phyloP scores from a whole-genome alignment of 2,329 filamentous ascomycete species.

The Calycina marina region DNA sequence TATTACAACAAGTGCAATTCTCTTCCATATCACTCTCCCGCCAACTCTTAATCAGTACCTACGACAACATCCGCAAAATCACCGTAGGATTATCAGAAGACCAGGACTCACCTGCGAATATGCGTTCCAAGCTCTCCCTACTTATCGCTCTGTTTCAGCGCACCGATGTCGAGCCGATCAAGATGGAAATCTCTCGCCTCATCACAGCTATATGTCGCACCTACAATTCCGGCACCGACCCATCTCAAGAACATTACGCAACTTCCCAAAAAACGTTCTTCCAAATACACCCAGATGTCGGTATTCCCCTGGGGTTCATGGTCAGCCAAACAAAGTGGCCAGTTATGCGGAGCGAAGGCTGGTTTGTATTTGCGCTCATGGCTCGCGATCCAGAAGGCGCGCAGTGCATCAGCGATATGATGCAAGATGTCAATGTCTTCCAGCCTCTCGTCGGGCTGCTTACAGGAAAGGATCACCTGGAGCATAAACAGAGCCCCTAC shows the following conservation, averaged over 20 bases:
- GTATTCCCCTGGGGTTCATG: constrained; percentile 32
- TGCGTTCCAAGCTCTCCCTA: constrained; percentile 25
- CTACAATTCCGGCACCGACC: constrained; percentile 29
- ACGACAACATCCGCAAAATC: constrained; percentile 35
- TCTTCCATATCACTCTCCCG: constrained; percentile 42
- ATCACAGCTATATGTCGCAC: constrained; percentile 38
- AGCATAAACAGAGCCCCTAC: constrained; percentile 5
- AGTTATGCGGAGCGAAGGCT: constrained; percentile 41
- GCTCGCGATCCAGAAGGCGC: constrained; percentile 36
- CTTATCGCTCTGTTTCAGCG: constrained; percentile 28
- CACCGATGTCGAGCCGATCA: constrained; percentile 38
- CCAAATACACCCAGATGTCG: constrained; percentile 18
- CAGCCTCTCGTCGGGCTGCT: constrained; percentile 32
- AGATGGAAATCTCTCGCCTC: constrained; percentile 43
- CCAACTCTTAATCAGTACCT: constrained; percentile 38
- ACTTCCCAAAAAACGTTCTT: constrained; percentile 22
- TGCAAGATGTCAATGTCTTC: constrained; percentile 30
- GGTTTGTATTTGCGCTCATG: constrained; percentile 49
- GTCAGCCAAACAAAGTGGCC: constrained; percentile 44
- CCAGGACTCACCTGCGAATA: constrained; percentile 22
- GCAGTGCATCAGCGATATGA: constrained; percentile 27
- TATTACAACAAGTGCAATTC: constrained; percentile 43
- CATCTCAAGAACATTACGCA: constrained; percentile 21
- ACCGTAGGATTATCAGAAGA: constrained; percentile 28
- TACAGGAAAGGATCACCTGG: constrained; percentile 27